A percentile compares a stretch with the other conserved stretches of the same genome.
Evolutionary conservation across 2,329 filamentous ascomycete species (phyloP).

Genomic region (Paecilomyces fulvus): DNA sequence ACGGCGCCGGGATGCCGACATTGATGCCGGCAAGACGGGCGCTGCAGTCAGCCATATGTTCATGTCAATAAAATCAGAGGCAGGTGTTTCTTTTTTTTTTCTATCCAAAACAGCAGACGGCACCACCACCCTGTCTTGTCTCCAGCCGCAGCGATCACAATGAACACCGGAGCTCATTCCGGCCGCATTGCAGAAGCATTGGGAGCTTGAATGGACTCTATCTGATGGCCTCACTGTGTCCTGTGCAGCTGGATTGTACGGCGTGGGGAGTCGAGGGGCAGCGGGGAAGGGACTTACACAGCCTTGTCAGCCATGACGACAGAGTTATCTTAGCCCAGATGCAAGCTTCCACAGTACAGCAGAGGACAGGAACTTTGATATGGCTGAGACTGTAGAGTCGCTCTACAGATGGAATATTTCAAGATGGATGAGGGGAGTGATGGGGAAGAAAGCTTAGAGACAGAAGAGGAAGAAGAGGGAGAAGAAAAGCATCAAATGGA

Average conservation of each 20-base stretch:
- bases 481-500: not conserved
- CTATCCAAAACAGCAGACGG: not conserved
- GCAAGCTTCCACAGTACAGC: not conserved
- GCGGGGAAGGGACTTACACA: conserved; percentile 31
- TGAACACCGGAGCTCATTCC: not conserved
- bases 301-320: conserved; percentile 36
- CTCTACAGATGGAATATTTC: conserved; percentile 2
- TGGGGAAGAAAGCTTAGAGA: conserved; percentile 5
- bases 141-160: not conserved
- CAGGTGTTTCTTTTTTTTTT: no score
- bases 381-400: conserved; percentile 1
- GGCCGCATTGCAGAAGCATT: not conserved
- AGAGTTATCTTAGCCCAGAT: conserved; percentile 3
- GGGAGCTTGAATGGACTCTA: not conserved
- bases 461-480: conserved; percentile 8
- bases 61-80: conserved; percentile 19
- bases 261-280: conserved; percentile 2
- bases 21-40: conserved; percentile 67
- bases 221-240: not conserved
- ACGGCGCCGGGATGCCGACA: conserved; percentile 55
- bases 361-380: not conserved
- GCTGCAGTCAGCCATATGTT: conserved; percentile 46
- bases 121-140: not conserved
- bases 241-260: not conserved
- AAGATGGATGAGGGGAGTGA: conserved; percentile 2